These are phyloP conservation scores for Lepidium africanum DNA, from an alignment of 345 rosid species.

Conservation along the genomic window DNA sequence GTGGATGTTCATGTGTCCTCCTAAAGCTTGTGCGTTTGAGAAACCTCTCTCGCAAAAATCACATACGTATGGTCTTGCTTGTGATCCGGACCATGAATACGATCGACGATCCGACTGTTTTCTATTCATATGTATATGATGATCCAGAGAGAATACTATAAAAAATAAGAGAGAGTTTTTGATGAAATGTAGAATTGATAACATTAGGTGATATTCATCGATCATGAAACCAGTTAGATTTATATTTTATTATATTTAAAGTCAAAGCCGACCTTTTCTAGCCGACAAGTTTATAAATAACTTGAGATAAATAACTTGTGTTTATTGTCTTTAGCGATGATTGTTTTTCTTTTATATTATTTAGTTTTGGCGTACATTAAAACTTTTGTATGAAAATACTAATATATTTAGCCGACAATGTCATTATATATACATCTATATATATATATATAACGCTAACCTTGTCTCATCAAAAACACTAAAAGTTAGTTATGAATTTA, in stretches of 20 bases:
- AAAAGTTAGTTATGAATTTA: background rate
- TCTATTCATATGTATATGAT: constrained; percentile 15
- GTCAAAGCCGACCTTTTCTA: constrained; percentile 15
- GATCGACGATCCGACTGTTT: constrained; percentile 23
- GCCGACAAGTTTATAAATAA: background rate
- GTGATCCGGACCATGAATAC: constrained; percentile 23
- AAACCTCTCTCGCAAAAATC: constrained; percentile 81
- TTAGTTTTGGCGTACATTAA: background rate
- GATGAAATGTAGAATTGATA: background rate
- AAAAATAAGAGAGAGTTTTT: background rate
- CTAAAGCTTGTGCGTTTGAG: constrained; percentile 90
- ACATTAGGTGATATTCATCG: background rate
- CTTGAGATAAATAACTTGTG: background rate
- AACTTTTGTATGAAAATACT: background rate
- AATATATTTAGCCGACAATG: constrained; percentile 2
- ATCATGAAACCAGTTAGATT: background rate
- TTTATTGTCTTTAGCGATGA: background rate
- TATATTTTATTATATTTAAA: background rate
- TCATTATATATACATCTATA: background rate
- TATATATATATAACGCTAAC: background rate
- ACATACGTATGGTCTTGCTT: constrained; percentile 50
- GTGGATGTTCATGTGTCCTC: constrained; percentile 93
- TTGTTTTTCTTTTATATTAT: background rate
- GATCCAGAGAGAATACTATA: background rate
- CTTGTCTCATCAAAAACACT: background rate